A percentile compares a stretch with the other conserved stretches of the same genome.
Conservation (phyloP, 805 yeast genomes). For the Dipodascus geniculatus region DNA sequence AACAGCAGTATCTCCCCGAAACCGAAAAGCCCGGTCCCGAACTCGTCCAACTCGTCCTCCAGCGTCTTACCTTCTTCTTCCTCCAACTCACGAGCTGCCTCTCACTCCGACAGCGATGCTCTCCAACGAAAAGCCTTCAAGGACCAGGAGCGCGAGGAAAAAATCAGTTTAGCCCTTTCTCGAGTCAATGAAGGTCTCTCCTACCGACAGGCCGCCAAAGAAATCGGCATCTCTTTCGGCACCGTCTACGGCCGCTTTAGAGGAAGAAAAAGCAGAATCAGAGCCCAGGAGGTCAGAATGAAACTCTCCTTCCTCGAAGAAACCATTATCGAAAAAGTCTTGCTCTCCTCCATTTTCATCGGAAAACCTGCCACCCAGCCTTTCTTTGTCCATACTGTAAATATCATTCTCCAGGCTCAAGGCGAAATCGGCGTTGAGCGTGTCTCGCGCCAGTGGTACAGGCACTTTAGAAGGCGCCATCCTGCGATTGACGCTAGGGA, state of each 20-base stretch:
- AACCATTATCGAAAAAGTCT: background rate
- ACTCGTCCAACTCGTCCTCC: background rate
- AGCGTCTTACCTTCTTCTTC: background rate
- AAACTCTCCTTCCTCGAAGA: background rate
- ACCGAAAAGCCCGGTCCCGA: background rate
- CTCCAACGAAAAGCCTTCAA: background rate
- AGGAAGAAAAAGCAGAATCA: background rate
- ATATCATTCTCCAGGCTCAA: background rate
- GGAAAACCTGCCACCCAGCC: background rate
- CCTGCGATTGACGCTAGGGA: background rate
- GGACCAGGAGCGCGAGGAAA: background rate
- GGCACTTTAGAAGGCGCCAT: background rate
- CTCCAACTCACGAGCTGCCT: background rate
- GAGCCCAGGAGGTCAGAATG: background rate
- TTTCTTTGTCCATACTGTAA: background rate
- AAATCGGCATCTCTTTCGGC: background rate
- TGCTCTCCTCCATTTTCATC: background rate
- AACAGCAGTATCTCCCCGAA: background rate
- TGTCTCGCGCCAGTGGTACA: background rate
- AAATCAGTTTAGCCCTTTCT: background rate
- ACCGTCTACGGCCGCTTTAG: constrained; percentile 1
- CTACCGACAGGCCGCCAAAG: background rate
- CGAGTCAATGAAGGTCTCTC: background rate
- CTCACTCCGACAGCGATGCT: background rate
- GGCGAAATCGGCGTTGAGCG: background rate